Evolutionary conservation across 768 basidiomycete species (phyloP).

Genomic region (Collybia sordida): DNA sequence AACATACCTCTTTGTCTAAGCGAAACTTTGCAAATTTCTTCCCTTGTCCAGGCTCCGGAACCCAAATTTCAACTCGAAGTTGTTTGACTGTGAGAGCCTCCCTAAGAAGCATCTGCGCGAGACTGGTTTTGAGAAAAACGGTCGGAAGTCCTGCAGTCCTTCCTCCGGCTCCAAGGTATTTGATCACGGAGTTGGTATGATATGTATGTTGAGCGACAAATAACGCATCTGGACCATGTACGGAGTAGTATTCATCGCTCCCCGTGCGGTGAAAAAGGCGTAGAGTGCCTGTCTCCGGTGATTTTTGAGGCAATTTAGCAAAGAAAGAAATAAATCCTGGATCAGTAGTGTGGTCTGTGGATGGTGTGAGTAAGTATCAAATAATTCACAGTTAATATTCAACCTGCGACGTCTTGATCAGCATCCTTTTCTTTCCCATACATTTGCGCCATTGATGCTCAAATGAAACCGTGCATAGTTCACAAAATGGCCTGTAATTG

Average conservation of each 20-base stretch:
- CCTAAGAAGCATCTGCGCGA: constrained; percentile 80
- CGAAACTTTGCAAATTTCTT: constrained; percentile 77
- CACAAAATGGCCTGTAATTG: constrained; percentile 1
- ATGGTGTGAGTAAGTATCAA: not conserved
- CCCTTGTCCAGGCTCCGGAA: constrained; percentile 65
- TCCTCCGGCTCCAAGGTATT: constrained; percentile 76
- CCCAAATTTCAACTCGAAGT: constrained; percentile 91
- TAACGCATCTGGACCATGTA: constrained; percentile 86
- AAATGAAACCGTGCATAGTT: no score
- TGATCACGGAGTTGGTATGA: constrained; percentile 89
- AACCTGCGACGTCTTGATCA: constrained; percentile 25
- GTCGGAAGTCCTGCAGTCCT: constrained; percentile 64
- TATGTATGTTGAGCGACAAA: constrained; percentile 83
- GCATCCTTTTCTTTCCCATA: constrained; percentile 64
- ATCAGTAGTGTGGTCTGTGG: constrained; percentile 63
- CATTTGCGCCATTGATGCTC: constrained; percentile 50
- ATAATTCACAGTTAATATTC: not conserved
- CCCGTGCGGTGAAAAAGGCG: constrained; percentile 78
- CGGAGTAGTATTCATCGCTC: constrained; percentile 75
- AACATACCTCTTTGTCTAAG: constrained; percentile 74
- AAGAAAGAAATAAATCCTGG: constrained; percentile 80
- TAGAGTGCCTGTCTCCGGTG: constrained; percentile 77
- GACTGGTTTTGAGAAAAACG: constrained; percentile 71
- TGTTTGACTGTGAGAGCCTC: constrained; percentile 91
- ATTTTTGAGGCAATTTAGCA: constrained; percentile 56